A percentile compares a stretch with the other conserved stretches of the same genome.
Evolutionary conservation across 1,284 basidiomycete genomes (phyloP).

Genomic region (Puccinia horiana): DNA sequence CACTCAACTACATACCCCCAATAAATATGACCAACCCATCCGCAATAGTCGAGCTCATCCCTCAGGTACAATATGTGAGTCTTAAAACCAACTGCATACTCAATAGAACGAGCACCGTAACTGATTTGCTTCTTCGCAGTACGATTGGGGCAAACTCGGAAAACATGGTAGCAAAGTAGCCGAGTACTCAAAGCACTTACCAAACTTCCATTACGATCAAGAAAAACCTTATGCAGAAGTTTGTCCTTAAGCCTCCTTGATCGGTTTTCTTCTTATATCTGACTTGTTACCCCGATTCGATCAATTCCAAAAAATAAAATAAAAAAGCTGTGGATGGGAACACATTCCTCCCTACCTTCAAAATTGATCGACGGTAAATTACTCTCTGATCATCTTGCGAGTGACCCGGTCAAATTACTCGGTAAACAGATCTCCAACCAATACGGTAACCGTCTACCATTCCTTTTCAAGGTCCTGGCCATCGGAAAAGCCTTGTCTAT

Average conservation of each 20-base stretch:
- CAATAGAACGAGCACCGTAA: not conserved
- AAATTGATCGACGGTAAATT: slow-evolving; percentile 65
- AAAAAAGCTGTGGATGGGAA: slow-evolving; percentile 94
- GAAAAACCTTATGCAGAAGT: slow-evolving; percentile 70
- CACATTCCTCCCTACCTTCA: slow-evolving; percentile 85
- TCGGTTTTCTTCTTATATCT: too few species aligned
- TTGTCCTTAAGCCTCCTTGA: slow-evolving; percentile 55
- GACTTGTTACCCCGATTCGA: not conserved
- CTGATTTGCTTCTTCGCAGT: slow-evolving; percentile 49
- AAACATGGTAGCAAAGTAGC: slow-evolving; percentile 62
- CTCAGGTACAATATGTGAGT: slow-evolving; percentile 56
- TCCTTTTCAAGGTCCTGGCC: slow-evolving; percentile 89
- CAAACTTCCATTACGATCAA: slow-evolving; percentile 65
- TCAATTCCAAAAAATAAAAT: not conserved
- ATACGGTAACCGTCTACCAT: slow-evolving; percentile 78
- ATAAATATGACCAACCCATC: slow-evolving; percentile 11
- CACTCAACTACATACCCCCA: too few species aligned
- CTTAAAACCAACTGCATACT: not conserved
- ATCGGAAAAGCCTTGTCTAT: slow-evolving; percentile 94
- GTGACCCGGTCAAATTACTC: slow-evolving; percentile 69
- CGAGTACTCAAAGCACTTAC: slow-evolving; percentile 62
- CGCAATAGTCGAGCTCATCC: slow-evolving; percentile 51
- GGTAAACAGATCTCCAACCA: slow-evolving; percentile 68
- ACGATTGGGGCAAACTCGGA: slow-evolving; percentile 67
- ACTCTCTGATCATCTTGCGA: slow-evolving; percentile 66